These are phyloP conservation scores for Stemphylium lycopersici DNA, from an alignment of 2,329 filamentous ascomycete genomes.

Conservation along the genomic window DNA sequence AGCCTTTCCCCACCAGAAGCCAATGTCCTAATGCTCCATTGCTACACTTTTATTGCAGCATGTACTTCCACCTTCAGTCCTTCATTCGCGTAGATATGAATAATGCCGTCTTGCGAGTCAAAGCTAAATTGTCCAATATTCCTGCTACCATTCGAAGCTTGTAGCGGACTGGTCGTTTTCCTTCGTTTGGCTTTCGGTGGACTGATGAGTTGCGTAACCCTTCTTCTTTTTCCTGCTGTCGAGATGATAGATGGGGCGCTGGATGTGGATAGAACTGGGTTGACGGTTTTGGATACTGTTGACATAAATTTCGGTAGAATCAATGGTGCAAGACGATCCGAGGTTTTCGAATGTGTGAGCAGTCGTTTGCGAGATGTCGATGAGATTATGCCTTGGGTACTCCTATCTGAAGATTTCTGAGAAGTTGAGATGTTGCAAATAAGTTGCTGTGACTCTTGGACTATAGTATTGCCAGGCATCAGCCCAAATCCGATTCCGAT, in stretches of 20 bases:
- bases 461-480: no score
- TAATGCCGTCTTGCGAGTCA: conserved; percentile 24
- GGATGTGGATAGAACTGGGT: neutral
- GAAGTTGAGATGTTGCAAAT: conserved; percentile 15
- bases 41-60: neutral
- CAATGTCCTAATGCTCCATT: neutral
- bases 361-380: conserved; percentile 26
- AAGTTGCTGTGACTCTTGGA: conserved; percentile 1
- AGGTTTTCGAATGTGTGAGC: conserved; percentile 30
- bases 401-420: conserved; percentile 19
- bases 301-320: neutral
- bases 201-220: conserved; percentile 16
- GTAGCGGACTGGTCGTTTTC: conserved; percentile 18
- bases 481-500: neutral
- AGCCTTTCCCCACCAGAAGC: no score
- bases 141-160: conserved; percentile 13
- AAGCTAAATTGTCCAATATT: conserved; percentile 22
- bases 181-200: conserved; percentile 29
- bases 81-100: conserved; percentile 26
- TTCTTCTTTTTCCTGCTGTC: conserved; percentile 13
- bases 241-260: neutral
- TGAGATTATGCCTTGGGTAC: conserved; percentile 30
- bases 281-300: neutral
- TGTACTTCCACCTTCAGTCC: conserved; percentile 27
- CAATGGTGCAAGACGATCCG: conserved; percentile 10